Percentiles rank a stretch among this genome's conserved stretches.
Conservation (phyloP, 495 filamentous ascomycete genomes). For the Hyaloscypha bicolor region DNA sequence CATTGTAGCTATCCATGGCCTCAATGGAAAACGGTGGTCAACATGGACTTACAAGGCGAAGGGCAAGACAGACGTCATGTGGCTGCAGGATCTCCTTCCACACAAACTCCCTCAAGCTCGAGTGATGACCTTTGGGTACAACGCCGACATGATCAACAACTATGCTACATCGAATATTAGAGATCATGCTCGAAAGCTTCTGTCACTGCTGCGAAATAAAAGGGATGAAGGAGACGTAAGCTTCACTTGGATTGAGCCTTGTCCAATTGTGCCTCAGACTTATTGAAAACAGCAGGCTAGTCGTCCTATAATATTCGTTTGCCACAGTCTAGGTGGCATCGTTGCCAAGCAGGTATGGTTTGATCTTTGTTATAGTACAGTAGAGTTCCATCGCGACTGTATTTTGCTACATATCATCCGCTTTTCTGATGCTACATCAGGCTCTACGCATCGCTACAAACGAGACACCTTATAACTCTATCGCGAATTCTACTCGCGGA, state of each 20-base stretch:
- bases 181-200: slow-evolving; percentile 1
- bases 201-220: background rate
- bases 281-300: background rate
- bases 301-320: background rate
- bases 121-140: slow-evolving; percentile 37
- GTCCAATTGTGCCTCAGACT: background rate
- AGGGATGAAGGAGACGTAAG: slow-evolving; percentile 6
- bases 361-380: background rate
- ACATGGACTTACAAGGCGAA: background rate
- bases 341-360: background rate
- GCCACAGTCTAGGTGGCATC: background rate
- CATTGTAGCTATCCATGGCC: slow-evolving; percentile 6
- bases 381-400: background rate
- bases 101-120: slow-evolving; percentile 27
- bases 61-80: background rate
- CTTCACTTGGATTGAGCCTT: background rate
- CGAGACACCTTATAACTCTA: slow-evolving; percentile 2
- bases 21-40: slow-evolving; percentile 2
- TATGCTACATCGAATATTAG: slow-evolving; percentile 8
- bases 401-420: too few species aligned
- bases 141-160: slow-evolving; percentile 41
- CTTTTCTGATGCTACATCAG: background rate
- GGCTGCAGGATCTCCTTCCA: background rate
- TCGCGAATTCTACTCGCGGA: background rate
- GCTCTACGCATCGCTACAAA: background rate